Evolutionary conservation across 208 protist genomes (phyloP), one percentile per base, ranked within the genome.

Genomic region (Wallacemonas rigidus): DNA sequence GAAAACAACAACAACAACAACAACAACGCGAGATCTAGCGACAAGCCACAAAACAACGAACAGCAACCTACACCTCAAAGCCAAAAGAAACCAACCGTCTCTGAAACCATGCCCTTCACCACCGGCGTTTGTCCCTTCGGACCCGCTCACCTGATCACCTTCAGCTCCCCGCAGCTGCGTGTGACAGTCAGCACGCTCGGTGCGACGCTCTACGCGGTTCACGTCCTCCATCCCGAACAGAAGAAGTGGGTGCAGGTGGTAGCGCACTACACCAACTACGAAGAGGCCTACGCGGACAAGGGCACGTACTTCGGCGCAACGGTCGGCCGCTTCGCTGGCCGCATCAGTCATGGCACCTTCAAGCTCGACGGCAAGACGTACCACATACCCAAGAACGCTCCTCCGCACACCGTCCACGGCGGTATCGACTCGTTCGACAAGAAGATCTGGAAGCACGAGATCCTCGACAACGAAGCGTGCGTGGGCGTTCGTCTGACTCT

Each of bases 181-280:
- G 78, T 82, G 35, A 67, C 72, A 51, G 54, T 93, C 41, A 78
- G 75, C 35, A 89, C 85, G 40, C 79, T 89, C 43, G 85, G 84
- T 14, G 87, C 87, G 17, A 75, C 85, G 3, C 63, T 93, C 2
- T 64, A 76, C 68, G 84, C 76, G 11, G 75, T 87, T 9, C 67
- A 85, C 76, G 79, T 90, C 38, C 75, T 71, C 55, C 15, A 69
- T 12, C 54, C 63, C 5, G 47, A 44, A 17, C 51, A 15, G 40
- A 69, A 69, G 58, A 17, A 60, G n/a, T 93, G 88, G 85, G 77
- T 89, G 15, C 81, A 93, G 75, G 80, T 93, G 40, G 81, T 85
- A 76, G 71, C 67, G 38, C 81, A 80, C 60, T 90, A 90, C 71
- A 62, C 72, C 6, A 60, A 76, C 69, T 86, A 83, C 62, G 73